Base-by-base conservation (phyloP, 169 alveolate genomes). In the Plasmodium vinckei region DNA sequence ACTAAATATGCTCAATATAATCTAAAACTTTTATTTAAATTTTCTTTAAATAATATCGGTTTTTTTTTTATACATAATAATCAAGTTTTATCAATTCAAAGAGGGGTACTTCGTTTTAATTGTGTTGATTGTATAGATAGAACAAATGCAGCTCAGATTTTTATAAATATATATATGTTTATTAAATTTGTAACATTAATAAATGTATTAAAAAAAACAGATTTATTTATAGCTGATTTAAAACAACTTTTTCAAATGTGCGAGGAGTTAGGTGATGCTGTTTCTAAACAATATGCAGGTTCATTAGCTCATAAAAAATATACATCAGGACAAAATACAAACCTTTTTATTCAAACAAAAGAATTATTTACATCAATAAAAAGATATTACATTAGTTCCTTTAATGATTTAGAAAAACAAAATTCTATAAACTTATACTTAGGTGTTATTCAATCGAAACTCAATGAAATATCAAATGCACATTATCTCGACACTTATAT, bases 61-160 rank as follows among this genome's bases (percentile, higher is more conserved):
- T 64, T 42, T 56, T 75, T 90, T 67, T 90, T 87, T 65, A 44
- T 56, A 33, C 27, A 70, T 3, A 39, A 64, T 44, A 19, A 53
- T 4, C 39, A 69, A 0, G 53, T 77, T 47, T 5, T 87, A 0
- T 56, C 53, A n/a, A 33, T 92, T 17, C 99, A 98, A 89, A 68
- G 87, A 67, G 99, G 99, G 1, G 95, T 96, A 19, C 91, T 97
- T 42, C 96, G 99, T 65, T 96, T 98, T 51, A 98, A 98, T 93
- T 98, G 99, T 87, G 96, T 98, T 87, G 99, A 98, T 92, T 98
- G 99, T 64, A 91, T 98, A 23, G 99, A 98, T 86, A 95, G 99
- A 70, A 98, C 99, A 0, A 98, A 98, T 87, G 99, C 97, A 0
- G 98, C 98, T 1, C 73, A 92, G 4, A 9, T 88, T 72, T 91